Evolutionary conservation across 2,329 filamentous ascomycete species (phyloP).

Genomic region (Alternaria triticimaculans): DNA sequence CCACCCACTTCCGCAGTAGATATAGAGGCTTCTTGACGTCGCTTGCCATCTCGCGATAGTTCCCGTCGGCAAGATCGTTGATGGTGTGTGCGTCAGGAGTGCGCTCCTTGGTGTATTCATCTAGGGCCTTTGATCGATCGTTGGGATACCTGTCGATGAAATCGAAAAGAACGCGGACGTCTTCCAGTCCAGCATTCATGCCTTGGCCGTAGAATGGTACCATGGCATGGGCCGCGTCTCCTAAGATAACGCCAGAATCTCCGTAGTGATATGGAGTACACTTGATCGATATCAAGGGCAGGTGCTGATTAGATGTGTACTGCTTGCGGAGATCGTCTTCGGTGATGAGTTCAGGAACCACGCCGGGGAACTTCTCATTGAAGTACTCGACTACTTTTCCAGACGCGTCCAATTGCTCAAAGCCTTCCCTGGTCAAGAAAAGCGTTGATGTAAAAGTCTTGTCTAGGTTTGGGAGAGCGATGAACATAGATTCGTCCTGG

Average conservation of each 20-base stretch:
- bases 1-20: slow-evolving; percentile 80
- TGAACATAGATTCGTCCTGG: slow-evolving; percentile 94
- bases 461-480: slow-evolving; percentile 88
- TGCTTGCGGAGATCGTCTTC: slow-evolving; percentile 72
- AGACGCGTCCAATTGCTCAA: slow-evolving; percentile 70
- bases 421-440: slow-evolving; percentile 78
- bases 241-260: slow-evolving; percentile 80
- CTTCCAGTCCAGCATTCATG: slow-evolving; percentile 96
- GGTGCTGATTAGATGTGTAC: slow-evolving; percentile 82
- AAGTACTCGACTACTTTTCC: slow-evolving; percentile 74
- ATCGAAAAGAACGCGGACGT: slow-evolving; percentile 86
- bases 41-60: slow-evolving; percentile 92
- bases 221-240: slow-evolving; percentile 96
- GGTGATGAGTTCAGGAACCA: slow-evolving; percentile 71
- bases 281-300: slow-evolving; percentile 92
- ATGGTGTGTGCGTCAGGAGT: slow-evolving; percentile 84
- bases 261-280: slow-evolving; percentile 85
- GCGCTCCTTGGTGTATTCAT: slow-evolving; percentile 76
- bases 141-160: slow-evolving; percentile 72
- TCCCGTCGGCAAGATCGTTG: slow-evolving; percentile 87
- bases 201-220: slow-evolving; percentile 98
- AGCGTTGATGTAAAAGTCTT: slow-evolving; percentile 95
- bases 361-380: slow-evolving; percentile 83
- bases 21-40: slow-evolving; percentile 82
- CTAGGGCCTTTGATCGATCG: slow-evolving; percentile 60